Conservation (phyloP, 179 eudicot genomes). For the Drosera spatulata region DNA sequence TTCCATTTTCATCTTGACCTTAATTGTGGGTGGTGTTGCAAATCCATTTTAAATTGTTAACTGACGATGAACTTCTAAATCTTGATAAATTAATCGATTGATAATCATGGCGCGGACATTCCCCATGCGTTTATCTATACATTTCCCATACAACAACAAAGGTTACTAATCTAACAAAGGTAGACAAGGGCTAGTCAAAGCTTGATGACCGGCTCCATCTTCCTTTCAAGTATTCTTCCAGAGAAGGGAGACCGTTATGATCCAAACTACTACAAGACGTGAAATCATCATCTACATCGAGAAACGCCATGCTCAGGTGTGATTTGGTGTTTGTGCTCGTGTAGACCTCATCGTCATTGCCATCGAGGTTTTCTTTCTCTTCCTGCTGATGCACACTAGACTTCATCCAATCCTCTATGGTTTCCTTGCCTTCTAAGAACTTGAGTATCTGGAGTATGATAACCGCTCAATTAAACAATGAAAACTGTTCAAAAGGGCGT, state of each 20-base stretch:
- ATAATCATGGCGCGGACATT: no score
- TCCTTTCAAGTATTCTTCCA: conserved; percentile 51
- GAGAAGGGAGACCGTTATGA: conserved; percentile 30
- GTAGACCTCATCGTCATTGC: conserved; percentile 63
- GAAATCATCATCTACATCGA: conserved; percentile 56
- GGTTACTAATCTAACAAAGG: not conserved
- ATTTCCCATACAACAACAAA: no score
- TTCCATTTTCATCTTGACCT: no score
- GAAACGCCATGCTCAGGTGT: conserved; percentile 53
- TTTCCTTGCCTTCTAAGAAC: conserved; percentile 52
- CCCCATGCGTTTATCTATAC: no score
- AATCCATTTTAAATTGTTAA: no score
- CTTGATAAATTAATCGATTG: no score
- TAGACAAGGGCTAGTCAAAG: conserved; percentile 25
- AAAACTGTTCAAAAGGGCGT: not conserved
- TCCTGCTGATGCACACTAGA: conserved; percentile 10
- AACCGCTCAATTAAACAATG: not conserved
- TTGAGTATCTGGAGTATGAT: conserved; percentile 31
- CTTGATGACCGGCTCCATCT: conserved; percentile 60
- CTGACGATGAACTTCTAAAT: no score
- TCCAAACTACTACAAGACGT: conserved; percentile 47
- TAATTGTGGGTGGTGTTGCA: no score
- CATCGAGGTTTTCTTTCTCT: conserved; percentile 24
- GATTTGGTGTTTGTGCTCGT: conserved; percentile 44
- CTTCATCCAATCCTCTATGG: conserved; percentile 21